Evolutionary conservation across 768 basidiomycete genomes (phyloP).

Genomic region (Tricholoma sp.): DNA sequence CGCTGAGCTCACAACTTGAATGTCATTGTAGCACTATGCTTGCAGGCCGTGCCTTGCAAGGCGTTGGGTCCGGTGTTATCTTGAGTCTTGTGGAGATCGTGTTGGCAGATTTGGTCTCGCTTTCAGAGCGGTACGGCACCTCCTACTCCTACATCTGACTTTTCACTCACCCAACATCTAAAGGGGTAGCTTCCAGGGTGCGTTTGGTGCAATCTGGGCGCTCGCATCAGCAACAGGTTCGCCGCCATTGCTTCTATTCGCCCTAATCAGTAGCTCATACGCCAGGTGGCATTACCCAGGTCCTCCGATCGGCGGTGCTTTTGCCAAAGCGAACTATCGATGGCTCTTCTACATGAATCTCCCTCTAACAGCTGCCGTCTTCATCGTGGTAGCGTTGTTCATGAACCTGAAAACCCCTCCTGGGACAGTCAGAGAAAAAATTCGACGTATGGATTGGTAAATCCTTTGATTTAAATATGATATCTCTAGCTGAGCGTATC

Average conservation of each 20-base stretch:
- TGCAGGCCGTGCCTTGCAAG: slow-evolving; percentile 27
- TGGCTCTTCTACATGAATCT: neutral
- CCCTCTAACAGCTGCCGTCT: neutral
- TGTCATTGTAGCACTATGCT: neutral
- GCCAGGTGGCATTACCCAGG: slow-evolving; percentile 25
- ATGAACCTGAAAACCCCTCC: slow-evolving; percentile 24
- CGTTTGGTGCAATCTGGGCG: slow-evolving; percentile 36
- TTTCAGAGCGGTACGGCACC: slow-evolving; percentile 24
- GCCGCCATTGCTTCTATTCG: slow-evolving; percentile 11
- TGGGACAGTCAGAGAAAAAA: slow-evolving; percentile 22
- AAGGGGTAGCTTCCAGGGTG: slow-evolving; percentile 31
- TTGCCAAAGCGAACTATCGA: slow-evolving; percentile 16
- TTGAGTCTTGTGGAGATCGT: slow-evolving; percentile 34
- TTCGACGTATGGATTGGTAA: slow-evolving; percentile 39
- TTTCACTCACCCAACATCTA: neutral
- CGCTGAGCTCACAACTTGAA: neutral
- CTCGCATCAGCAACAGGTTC: slow-evolving; percentile 30
- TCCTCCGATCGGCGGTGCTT: slow-evolving; percentile 10
- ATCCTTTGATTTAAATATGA: slow-evolving; percentile 14
- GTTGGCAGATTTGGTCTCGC: slow-evolving; percentile 40
- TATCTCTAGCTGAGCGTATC: neutral
- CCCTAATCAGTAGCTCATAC: neutral
- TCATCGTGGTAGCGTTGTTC: neutral
- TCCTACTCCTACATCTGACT: neutral
- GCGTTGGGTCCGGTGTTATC: slow-evolving; percentile 36